These are phyloP conservation scores for Sapria himalayana DNA, from an alignment of 345 rosid species.

Conservation along the genomic window DNA sequence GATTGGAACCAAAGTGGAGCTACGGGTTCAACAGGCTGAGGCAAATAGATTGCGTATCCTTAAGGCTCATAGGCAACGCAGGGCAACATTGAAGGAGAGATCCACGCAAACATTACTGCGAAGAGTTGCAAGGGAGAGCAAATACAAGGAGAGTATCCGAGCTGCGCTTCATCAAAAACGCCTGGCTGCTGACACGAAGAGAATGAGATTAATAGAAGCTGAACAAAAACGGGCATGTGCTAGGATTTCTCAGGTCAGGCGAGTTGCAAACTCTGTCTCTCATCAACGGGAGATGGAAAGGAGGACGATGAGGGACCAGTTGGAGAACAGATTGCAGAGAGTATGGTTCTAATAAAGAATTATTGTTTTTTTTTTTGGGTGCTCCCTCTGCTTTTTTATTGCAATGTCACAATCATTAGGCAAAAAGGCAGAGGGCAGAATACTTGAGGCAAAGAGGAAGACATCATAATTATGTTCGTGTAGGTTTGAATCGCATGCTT, in stretches of 20 bases:
- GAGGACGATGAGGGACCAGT: constrained; percentile 52
- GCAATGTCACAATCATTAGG: constrained; percentile 23
- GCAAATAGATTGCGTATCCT: constrained; percentile 74
- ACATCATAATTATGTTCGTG: constrained; percentile 26
- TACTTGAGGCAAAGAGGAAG: constrained; percentile 70
- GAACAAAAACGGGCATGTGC: constrained; percentile 78
- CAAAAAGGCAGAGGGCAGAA: constrained; percentile 74
- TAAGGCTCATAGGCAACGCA: constrained; percentile 46
- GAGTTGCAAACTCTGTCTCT: constrained; percentile 52
- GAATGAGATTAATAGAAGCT: constrained; percentile 63
- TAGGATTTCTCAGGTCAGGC: constrained; percentile 47
- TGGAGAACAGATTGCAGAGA: constrained; percentile 76
- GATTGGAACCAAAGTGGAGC: constrained; percentile 65
- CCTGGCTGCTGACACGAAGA: constrained; percentile 79
- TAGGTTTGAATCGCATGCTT: constrained; percentile 30
- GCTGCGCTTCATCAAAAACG: constrained; percentile 86
- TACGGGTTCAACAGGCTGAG: constrained; percentile 73
- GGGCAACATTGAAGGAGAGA: constrained; percentile 68
- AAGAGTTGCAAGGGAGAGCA: constrained; percentile 66
- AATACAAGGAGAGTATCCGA: constrained; percentile 64
- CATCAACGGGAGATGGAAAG: constrained; percentile 83
- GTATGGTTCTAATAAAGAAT: too few relatives aligned
- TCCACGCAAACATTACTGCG: constrained; percentile 56
- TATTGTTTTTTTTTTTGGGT: too few relatives aligned
- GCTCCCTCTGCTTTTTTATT: constrained; percentile 3